Base-by-base conservation (phyloP, 148 eudicot genomes). In the Bassia scoparia region DNA sequence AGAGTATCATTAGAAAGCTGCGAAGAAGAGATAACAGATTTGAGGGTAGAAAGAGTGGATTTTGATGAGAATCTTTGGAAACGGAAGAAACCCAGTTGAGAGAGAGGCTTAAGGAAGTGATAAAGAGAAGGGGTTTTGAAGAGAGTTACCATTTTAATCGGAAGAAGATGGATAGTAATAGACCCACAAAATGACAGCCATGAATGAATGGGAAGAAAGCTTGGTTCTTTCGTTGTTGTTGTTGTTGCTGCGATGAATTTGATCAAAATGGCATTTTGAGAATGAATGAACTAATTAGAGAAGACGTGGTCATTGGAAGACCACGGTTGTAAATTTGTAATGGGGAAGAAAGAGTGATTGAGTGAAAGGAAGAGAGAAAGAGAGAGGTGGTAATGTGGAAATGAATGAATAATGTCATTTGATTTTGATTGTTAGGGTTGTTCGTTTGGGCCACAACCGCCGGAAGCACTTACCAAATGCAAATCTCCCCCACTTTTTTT, bases 81-180 rank as follows among this genome's bases (percentile, higher is more conserved):
- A 61, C 26, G 72, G 41, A 67, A 56, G 69, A 54, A 55, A 62
- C 70, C 73, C 83, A 80, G 59, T 52, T 41, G 23, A 55, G 77
- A 74, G 26, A 13, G 58, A 3, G 62, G 67, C 61, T 53, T 71
- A 10, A 18, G 64, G 23, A 73, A 62, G 31, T 46, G 76, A 71
- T 71, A 74, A 10, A 68, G 12, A 72, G 73, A 58, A 35, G 53
- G 77, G 80, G 74, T 71, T 77, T 85, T 79, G 48, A 79, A 78
- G 71, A 81, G 74, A 17, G 77, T 82, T 79, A 85, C 82, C 89
- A 87, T 83, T 76, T 80, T 75, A 72, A 50, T 75, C 58, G 69
- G 71, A n/a, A 60, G 49, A 56, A 66, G 24, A 70, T n/a, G n/a
- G 23, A 31, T 27, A 67, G 66, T 18, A 73, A 71, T n/a, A n/a